These are phyloP conservation scores for Aristolochia fimbriata DNA, from an alignment of 164 flowering plant species.

Conservation along the genomic window DNA sequence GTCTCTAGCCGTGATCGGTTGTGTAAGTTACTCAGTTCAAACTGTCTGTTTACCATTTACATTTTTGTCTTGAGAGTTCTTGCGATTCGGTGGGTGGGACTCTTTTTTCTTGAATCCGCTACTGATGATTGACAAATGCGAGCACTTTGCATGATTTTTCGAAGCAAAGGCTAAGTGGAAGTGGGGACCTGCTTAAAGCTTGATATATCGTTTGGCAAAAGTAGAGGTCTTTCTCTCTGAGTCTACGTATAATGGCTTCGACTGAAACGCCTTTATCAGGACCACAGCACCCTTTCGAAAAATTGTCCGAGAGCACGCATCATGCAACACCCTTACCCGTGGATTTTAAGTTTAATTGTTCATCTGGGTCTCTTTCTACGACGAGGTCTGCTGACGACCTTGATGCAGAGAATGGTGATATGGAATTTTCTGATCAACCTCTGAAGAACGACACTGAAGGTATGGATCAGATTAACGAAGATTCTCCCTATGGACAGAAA, in stretches of 20 bases:
- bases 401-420: conserved; percentile 20
- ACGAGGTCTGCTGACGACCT: conserved; percentile 9
- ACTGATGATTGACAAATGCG: conserved; percentile 15
- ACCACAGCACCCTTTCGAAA: conserved; percentile 8
- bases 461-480: conserved; percentile 35
- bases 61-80: no score
- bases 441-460: conserved; percentile 7
- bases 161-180: conserved; percentile 21
- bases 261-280: conserved; percentile 12
- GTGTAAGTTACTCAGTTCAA: no score
- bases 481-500: conserved; percentile 53
- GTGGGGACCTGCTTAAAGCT: conserved; percentile 37
- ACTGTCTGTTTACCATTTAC: no score
- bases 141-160: conserved; percentile 12
- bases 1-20: no score
- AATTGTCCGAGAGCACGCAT: conserved; percentile 26
- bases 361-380: conserved; percentile 13
- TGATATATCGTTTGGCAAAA: conserved; percentile 14
- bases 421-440: conserved; percentile 9
- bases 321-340: conserved; percentile 50
- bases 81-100: no score
- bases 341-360: conserved; percentile 31
- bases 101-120: conserved; percentile 3
- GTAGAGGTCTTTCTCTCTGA: conserved; percentile 8
- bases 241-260: conserved; percentile 15